These are phyloP conservation scores for Westerdykella sp. DNA, from an alignment of 2,329 filamentous ascomycete genomes.

Conservation along the genomic window DNA sequence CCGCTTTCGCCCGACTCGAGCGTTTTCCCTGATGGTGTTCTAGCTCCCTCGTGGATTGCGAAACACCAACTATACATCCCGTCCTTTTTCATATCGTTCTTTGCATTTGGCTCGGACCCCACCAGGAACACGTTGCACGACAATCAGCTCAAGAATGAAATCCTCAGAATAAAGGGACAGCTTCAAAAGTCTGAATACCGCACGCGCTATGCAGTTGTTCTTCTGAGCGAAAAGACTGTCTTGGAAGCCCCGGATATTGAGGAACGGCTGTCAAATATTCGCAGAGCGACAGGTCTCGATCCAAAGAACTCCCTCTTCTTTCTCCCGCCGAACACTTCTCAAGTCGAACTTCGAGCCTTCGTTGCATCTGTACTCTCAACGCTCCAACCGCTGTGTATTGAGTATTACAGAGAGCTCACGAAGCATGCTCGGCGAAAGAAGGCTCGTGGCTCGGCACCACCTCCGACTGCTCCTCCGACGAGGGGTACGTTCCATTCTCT, in stretches of 20 bases:
- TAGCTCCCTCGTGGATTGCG: conserved; percentile 73
- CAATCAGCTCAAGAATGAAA: conserved; percentile 80
- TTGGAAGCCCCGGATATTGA: conserved; percentile 57
- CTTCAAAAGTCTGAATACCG: conserved; percentile 69
- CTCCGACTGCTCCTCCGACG: conserved; percentile 76
- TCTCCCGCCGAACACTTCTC: conserved; percentile 66
- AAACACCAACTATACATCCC: conserved; percentile 86
- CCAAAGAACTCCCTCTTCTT: conserved; percentile 76
- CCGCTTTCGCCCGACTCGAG: conserved; percentile 77
- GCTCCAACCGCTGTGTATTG: conserved; percentile 67
- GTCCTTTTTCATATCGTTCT: conserved; percentile 74
- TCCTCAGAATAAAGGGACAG: conserved; percentile 67
- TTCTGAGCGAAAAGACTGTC: conserved; percentile 66
- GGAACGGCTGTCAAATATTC: conserved; percentile 72
- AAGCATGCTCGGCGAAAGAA: conserved; percentile 87
- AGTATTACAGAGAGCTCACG: conserved; percentile 92
- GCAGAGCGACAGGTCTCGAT: conserved; percentile 72
- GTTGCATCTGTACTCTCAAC: conserved; percentile 65
- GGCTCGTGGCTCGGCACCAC: conserved; percentile 68
- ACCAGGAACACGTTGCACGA: conserved; percentile 74
- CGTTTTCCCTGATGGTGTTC: conserved; percentile 83
- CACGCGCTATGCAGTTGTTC: conserved; percentile 67
- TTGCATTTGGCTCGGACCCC: conserved; percentile 65
- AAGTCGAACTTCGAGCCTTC: conserved; percentile 65
- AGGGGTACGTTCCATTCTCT: conserved; percentile 78